Evolutionary conservation across 371 early-diverging fungal species (phyloP), one percentile per base, ranked within the genome.

Genomic region (Mucor indicus): DNA sequence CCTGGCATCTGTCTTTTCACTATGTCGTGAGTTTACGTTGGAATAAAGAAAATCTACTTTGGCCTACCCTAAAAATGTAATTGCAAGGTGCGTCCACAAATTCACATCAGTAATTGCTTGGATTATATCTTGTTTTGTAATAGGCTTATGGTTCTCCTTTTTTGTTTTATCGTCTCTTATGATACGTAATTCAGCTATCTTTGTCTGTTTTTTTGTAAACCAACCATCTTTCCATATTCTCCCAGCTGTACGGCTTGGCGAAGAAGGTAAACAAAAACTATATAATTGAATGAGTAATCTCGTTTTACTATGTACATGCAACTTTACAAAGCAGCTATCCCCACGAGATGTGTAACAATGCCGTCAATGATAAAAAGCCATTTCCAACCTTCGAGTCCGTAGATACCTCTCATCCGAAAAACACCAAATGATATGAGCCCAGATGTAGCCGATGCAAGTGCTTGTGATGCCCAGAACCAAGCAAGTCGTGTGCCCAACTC

Each of bases 381-480:
- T 44, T 72, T 70, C 82, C 82, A 79, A 9, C 83, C 80, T 4
- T 70, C 55, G 12, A 81, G 60, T 13, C 76, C 81, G 29, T 52
- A 73, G 16, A 74, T 38, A 43, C 83, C 83, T 3, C 70, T 45
- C 60, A 85, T 39, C 11, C 72, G 68, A 42, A 85, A 70, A 27
- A 85, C 65, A 19, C 72, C 80, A 49, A 76, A 81, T 1, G 85
- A 67, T n/a, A 84, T 61, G 8, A 83, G 44, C 20, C 85, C 85
- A 1, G 81, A 78, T 23, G 69, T 54, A 2, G 85, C 78, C n/a
- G 77, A 75, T 9, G 85, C 81, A 19, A 85, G 52, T 1, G 74
- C 52, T 38, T 81, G 72, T 16, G 73, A 55, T 11, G 72, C 75
- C 85, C 85, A 85, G 48, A 85, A 81, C 55, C 64, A 79, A 38